Conservation (phyloP, 2,329 filamentous ascomycete genomes). For the Monosporascus sp. region DNA sequence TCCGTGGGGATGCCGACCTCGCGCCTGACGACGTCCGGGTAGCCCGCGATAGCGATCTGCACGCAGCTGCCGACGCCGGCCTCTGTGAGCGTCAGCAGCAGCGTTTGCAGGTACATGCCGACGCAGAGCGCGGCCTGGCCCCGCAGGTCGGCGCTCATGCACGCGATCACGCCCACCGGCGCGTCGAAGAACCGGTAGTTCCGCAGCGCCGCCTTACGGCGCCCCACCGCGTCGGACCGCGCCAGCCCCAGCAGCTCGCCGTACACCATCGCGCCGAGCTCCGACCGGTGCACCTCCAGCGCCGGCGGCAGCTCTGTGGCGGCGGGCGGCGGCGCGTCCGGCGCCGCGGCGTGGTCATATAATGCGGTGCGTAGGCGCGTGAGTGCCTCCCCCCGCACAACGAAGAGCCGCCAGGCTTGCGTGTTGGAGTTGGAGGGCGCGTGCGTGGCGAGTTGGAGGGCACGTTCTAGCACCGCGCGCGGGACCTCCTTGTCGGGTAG, state of each 20-base stretch:
- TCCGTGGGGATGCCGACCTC: conserved; percentile 9
- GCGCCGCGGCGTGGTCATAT: neutral
- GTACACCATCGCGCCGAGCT: conserved; percentile 12
- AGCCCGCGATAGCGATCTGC: conserved; percentile 10
- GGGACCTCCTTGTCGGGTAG: conserved; percentile 6
- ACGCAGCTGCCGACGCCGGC: conserved; percentile 10
- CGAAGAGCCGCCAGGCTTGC: conserved; percentile 15
- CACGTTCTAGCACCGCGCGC: conserved; percentile 1
- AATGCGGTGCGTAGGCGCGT: conserved; percentile 5
- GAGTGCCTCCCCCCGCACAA: conserved; percentile 6
- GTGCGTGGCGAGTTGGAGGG: conserved; percentile 10
- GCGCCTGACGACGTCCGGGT: conserved; percentile 7
- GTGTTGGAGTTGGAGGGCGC: conserved; percentile 17
- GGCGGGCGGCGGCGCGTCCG: conserved; percentile 1
- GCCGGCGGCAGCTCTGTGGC: neutral
- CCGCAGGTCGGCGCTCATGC: conserved; percentile 10
- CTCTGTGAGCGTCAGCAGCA: conserved; percentile 12
- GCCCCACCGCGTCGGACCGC: conserved; percentile 9
- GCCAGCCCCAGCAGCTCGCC: conserved; percentile 12
- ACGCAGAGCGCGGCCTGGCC: conserved; percentile 10
- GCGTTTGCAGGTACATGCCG: conserved; percentile 15
- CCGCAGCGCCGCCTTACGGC: conserved; percentile 8
- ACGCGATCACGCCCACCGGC: conserved; percentile 12
- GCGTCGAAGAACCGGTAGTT: conserved; percentile 20
- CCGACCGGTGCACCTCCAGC: conserved; percentile 6